phyloP scores from a whole-genome alignment of 305 asterid species.

The Caryopteris hybrid region DNA sequence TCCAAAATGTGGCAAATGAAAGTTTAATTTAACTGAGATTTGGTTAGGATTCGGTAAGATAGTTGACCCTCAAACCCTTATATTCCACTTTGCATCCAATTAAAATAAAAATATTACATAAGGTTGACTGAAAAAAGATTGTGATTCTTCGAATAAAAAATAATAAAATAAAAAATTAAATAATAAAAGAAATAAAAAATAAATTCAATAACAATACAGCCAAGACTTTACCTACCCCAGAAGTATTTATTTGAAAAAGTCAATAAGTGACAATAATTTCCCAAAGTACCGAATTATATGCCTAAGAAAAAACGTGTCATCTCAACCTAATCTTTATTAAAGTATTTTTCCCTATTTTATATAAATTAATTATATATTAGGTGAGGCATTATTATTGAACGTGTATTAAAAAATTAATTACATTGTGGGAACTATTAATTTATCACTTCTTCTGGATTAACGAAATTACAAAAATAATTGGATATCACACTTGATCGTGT shows the following conservation, averaged over 20 bases:
- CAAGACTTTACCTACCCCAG: neutral
- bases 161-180: neutral
- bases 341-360: neutral
- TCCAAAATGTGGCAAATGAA: neutral
- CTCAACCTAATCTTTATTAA: neutral
- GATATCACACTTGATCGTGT: too few relatives aligned
- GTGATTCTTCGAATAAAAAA: neutral
- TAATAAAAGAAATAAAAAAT: neutral
- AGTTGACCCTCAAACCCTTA: conserved; percentile 5
- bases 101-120: too few relatives aligned
- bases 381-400: neutral
- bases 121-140: too few relatives aligned
- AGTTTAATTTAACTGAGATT: conserved; percentile 17
- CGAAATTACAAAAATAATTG: too few relatives aligned
- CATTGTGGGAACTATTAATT: neutral
- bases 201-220: neutral
- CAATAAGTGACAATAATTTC: conserved; percentile 8
- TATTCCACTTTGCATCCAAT: conserved; percentile 13
- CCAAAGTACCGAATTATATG: neutral
- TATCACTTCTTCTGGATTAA: too few relatives aligned
- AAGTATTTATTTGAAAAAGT: conserved; percentile 15
- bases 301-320: neutral
- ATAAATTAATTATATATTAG: neutral
- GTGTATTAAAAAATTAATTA: neutral
- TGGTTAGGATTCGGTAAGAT: conserved; percentile 22